Evolutionary conservation across 1,139 yeast genomes (phyloP).

Genomic region (Eremothecium coryli): DNA sequence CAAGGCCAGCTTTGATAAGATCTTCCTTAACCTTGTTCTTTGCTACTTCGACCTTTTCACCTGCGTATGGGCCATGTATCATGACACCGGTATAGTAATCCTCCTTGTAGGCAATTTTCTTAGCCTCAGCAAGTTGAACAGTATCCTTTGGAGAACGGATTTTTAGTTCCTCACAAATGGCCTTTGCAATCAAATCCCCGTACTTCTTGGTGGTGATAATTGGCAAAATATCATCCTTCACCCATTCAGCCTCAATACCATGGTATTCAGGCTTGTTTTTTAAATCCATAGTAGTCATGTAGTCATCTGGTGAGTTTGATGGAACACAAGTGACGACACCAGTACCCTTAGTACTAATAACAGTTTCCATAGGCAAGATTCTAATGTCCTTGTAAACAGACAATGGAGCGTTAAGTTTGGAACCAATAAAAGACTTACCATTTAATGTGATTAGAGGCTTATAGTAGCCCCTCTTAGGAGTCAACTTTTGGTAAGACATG

Average conservation of each 20-base stretch:
- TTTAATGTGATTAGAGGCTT: constrained; percentile 48
- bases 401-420: constrained; percentile 79
- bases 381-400: constrained; percentile 63
- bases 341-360: constrained; percentile 90
- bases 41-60: constrained; percentile 85
- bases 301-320: constrained; percentile 97
- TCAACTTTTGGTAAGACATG: constrained; percentile 90
- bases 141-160: constrained; percentile 93
- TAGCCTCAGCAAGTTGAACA: constrained; percentile 79
- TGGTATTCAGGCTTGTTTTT: constrained; percentile 87
- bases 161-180: constrained; percentile 74
- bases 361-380: constrained; percentile 96
- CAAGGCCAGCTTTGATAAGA: constrained; percentile 64
- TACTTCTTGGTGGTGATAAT: constrained; percentile 73
- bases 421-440: constrained; percentile 76
- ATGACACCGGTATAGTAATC: constrained; percentile 88
- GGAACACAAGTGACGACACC: constrained; percentile 99
- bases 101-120: constrained; percentile 92
- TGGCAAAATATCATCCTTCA: constrained; percentile 59
- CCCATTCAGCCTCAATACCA: constrained; percentile 82
- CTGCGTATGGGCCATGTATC: constrained; percentile 73
- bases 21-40: constrained; percentile 82
- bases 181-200: constrained; percentile 85
- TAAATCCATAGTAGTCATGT: constrained; percentile 72
- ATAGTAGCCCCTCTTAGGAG: constrained; percentile 80